Conservation (phyloP, 345 rosid genomes). For the Aquilaria malaccensis region DNA sequence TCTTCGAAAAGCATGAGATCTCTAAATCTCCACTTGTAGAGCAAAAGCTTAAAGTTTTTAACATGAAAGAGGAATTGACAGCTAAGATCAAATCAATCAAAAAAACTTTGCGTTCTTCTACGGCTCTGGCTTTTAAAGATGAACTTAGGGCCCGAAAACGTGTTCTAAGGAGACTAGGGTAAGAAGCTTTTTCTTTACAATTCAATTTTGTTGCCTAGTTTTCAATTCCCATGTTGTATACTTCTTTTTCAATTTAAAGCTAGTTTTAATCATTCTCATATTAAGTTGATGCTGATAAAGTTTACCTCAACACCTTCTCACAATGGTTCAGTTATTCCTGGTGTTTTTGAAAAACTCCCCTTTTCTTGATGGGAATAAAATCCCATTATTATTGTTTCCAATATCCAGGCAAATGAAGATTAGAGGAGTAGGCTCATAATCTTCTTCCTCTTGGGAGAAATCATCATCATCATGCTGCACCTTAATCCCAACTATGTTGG, state of each 20-base stretch:
- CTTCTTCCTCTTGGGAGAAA: too few relatives aligned
- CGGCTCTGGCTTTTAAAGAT: slow-evolving; percentile 87
- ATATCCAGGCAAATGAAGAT: too few relatives aligned
- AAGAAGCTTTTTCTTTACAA: slow-evolving; percentile 10
- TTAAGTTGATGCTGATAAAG: too few relatives aligned
- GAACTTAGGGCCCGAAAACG: slow-evolving; percentile 96
- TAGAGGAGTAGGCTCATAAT: too few relatives aligned
- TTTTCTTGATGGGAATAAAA: too few relatives aligned
- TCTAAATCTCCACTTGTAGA: slow-evolving; percentile 81
- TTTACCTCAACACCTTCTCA: too few relatives aligned
- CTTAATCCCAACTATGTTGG: too few relatives aligned
- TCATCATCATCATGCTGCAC: too few relatives aligned
- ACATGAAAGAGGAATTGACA: slow-evolving; percentile 66
- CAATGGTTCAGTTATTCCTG: too few relatives aligned
- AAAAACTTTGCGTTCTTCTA: slow-evolving; percentile 66
- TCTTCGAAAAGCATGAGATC: slow-evolving; percentile 82
- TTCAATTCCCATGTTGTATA: not conserved
- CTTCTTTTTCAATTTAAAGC: slow-evolving; percentile 1
- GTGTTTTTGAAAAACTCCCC: too few relatives aligned
- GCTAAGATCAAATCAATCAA: slow-evolving; percentile 77
- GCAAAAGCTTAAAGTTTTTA: slow-evolving; percentile 71
- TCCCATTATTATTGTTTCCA: too few relatives aligned
- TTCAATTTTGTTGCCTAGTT: not conserved
- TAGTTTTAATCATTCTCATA: too few relatives aligned
- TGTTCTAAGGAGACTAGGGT: slow-evolving; percentile 95